Percentiles rank a stretch among this genome's conserved stretches.
Evolutionary conservation across 208 protist species (phyloP).

Genomic region (Leishmania braziliensis): DNA sequence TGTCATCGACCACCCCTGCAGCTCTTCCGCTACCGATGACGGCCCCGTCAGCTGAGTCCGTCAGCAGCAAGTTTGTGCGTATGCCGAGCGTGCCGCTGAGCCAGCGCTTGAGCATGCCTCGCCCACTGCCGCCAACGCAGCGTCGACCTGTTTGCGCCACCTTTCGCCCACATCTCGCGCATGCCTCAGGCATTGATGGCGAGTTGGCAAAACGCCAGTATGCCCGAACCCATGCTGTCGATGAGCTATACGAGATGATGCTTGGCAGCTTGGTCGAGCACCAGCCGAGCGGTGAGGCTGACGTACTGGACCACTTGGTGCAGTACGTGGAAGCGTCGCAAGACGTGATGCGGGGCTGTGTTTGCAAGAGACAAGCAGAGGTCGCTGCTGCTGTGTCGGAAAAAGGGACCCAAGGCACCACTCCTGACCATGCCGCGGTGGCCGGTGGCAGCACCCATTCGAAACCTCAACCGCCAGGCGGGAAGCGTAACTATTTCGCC

Average conservation of each 20-base stretch:
- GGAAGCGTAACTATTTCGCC: conserved; percentile 19
- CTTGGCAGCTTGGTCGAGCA: conserved; percentile 44
- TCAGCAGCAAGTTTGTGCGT: conserved; percentile 15
- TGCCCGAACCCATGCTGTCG: conserved; percentile 49
- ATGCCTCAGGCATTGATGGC: not conserved
- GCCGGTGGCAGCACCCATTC: not conserved
- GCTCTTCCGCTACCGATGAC: not conserved
- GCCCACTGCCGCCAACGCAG: conserved; percentile 15
- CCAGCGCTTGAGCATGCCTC: conserved; percentile 16
- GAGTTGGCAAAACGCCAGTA: conserved; percentile 31
- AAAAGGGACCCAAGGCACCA: not conserved
- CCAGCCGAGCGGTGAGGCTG: conserved; percentile 40
- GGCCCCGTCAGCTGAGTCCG: not conserved
- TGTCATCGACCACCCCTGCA: not conserved
- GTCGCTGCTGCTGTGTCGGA: not conserved
- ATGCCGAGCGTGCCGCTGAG: conserved; percentile 33
- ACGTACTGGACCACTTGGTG: conserved; percentile 65
- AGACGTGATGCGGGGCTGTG: conserved; percentile 17
- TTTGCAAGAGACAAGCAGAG: conserved; percentile 19
- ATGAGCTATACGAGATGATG: conserved; percentile 72
- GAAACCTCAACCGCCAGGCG: conserved; percentile 21
- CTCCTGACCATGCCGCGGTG: not conserved
- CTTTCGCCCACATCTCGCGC: not conserved
- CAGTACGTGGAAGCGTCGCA: conserved; percentile 44
- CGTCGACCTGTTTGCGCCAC: not conserved